Conservation (phyloP, 2,329 filamentous ascomycete species). For the Botryosphaeria agaves region DNA sequence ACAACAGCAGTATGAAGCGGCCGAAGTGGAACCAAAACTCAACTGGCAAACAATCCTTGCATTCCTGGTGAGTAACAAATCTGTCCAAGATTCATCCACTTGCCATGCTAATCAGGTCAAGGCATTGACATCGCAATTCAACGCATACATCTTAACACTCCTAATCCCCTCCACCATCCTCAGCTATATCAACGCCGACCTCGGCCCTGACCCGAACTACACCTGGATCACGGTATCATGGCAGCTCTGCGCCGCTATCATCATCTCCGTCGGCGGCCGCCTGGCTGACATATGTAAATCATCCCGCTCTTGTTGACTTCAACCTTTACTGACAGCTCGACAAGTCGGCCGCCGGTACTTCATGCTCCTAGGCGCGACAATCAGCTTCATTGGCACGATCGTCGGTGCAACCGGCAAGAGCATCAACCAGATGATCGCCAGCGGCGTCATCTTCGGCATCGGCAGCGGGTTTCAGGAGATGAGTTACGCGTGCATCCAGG, state of each 20-base stretch:
- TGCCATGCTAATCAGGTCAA: neutral
- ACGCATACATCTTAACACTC: constrained; percentile 16
- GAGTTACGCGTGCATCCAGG: constrained; percentile 11
- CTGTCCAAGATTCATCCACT: no score
- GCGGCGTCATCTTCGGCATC: constrained; percentile 10
- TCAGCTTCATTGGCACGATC: constrained; percentile 9
- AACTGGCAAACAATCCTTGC: neutral
- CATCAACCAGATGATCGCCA: constrained; percentile 12
- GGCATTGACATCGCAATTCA: constrained; percentile 2
- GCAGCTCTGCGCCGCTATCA: neutral
- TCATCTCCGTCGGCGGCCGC: neutral
- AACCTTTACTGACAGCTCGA: no score
- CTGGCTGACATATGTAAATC: neutral
- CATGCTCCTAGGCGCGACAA: constrained; percentile 13
- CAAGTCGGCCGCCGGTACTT: constrained; percentile 18
- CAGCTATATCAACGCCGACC: constrained; percentile 15
- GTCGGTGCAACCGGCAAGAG: constrained; percentile 11
- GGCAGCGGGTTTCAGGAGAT: constrained; percentile 12
- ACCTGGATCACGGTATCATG: constrained; percentile 13
- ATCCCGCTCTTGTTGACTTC: no score
- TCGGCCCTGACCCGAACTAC: constrained; percentile 13
- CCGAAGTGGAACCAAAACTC: neutral
- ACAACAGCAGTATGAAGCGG: neutral
- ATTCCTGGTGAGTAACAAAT: neutral
- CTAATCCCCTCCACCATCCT: constrained; percentile 16